Conservation (phyloP, 225 moss, liverwort and hornwort genomes). For the Neckera pumila region DNA sequence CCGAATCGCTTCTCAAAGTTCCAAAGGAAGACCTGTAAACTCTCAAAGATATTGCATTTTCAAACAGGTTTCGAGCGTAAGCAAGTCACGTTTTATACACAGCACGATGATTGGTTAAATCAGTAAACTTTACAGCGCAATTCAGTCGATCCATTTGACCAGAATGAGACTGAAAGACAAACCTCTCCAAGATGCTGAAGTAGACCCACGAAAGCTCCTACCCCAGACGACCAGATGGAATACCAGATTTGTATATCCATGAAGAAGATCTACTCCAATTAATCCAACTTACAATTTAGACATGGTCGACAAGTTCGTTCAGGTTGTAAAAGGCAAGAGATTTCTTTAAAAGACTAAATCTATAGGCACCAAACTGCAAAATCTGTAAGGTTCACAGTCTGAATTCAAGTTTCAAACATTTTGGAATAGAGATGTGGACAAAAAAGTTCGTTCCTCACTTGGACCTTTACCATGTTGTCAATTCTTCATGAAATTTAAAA, state of each 20-base stretch:
- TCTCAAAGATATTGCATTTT: background rate
- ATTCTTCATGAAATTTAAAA: background rate
- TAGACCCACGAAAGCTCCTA: slow-evolving; percentile 89
- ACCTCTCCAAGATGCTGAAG: slow-evolving; percentile 98
- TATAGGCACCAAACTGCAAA: background rate
- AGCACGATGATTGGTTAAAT: background rate
- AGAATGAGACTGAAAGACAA: background rate
- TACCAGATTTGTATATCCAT: slow-evolving; percentile 99
- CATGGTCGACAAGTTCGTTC: background rate
- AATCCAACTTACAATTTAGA: background rate
- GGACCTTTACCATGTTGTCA: background rate
- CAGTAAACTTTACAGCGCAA: background rate
- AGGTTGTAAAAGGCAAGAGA: background rate
- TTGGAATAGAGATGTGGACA: background rate
- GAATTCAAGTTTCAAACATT: background rate
- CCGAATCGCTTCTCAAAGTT: background rate
- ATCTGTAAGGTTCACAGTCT: background rate
- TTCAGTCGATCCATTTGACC: background rate
- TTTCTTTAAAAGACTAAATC: background rate
- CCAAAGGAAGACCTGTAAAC: background rate
- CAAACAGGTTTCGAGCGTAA: background rate
- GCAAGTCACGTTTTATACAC: background rate
- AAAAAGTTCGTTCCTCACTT: too few species aligned
- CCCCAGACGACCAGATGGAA: slow-evolving; percentile 78
- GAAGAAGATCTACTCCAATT: slow-evolving; percentile 58